Evolutionary conservation across 768 basidiomycete genomes (phyloP), one percentile per base, ranked within the genome.

Genomic region (Coprinellus micaceus): DNA sequence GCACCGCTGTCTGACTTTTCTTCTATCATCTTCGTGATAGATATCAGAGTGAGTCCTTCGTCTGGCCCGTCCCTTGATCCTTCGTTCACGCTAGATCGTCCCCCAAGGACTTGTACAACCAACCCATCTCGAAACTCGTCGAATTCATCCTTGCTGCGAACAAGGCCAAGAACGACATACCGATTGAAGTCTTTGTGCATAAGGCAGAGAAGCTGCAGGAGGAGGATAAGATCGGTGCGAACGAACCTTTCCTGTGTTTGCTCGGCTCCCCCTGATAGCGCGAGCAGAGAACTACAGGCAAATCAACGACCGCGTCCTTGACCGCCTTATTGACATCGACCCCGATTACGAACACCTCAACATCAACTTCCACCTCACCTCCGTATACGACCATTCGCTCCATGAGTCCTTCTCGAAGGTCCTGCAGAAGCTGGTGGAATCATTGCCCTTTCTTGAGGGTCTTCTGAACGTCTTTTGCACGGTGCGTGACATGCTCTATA

Each of bases 391-490:
- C 67, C 90, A 94, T 61, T 86, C 92, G 2, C 77, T 96, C 25
- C 89, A 91, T 66, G 93, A 96, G 63, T 94, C 94, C 0, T 93
- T 97, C 71, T 95, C 94, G 4, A 84, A 84, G 43, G 90, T 95
- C 40, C 72, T 97, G 21, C 93, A 96, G 67, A 91, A 89, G 63
- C 77, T 94, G 30, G 85, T 94, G 55, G 88, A 89, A 58, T 87
- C 90, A 11, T 73, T 96, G 30, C 90, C 90, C 1, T 90, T 86
- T 66, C 77, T 97, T 4, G 95, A 98, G 69, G 88, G 88, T 47
- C 73, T 98, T 40, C 77, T 98, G 43, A 89, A 98, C 66, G 81
- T 90, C 10, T 92, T 92, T 68, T 91, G 87, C 63, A 81, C 86
- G 15, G 90, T 90, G 58, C 57, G 83, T 55, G 25, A 37, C 25